These are phyloP conservation scores for Cenchrus fungigraminus DNA, from an alignment of 176 grass and related monocot species.

Conservation along the genomic window DNA sequence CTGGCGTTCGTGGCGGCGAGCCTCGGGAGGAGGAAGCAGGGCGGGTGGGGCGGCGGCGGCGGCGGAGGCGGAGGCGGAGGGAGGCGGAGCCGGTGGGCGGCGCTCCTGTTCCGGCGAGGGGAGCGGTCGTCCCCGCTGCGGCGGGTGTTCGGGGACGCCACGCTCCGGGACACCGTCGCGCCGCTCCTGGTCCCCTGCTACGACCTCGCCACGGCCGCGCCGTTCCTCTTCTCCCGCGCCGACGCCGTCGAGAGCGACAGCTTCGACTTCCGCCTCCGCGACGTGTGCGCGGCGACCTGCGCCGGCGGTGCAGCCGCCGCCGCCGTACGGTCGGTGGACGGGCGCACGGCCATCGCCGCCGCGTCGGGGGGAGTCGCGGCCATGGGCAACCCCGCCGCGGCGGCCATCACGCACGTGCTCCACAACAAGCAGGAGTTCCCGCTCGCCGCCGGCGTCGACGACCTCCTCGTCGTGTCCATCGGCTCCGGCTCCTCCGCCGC, in stretches of 20 bases:
- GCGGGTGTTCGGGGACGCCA: constrained; percentile 69
- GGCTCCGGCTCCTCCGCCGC: constrained; percentile 47
- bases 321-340: constrained; percentile 45
- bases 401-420: constrained; percentile 82
- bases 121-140: constrained; percentile 18
- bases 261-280: constrained; percentile 86
- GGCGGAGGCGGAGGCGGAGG: not conserved
- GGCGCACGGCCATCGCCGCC: constrained; percentile 56
- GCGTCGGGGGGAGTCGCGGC: constrained; percentile 62
- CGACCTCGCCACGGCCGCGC: constrained; percentile 64
- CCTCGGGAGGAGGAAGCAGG: not conserved
- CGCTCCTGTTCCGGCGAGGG: constrained; percentile 40
- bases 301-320: not conserved
- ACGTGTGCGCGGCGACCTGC: constrained; percentile 90
- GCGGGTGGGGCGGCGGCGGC: not conserved
- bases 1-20: constrained; percentile 52
- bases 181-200: constrained; percentile 89
- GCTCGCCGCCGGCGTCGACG: constrained; percentile 67
- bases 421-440: constrained; percentile 96
- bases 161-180: constrained; percentile 74
- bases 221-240: constrained; percentile 95
- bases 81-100: constrained; percentile 28
- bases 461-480: constrained; percentile 84
- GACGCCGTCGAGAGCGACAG: constrained; percentile 87
- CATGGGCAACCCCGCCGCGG: constrained; percentile 82